Evolutionary conservation across 768 basidiomycete species (phyloP), one percentile per base, ranked within the genome.

Genomic region (Lentinula lateritia): DNA sequence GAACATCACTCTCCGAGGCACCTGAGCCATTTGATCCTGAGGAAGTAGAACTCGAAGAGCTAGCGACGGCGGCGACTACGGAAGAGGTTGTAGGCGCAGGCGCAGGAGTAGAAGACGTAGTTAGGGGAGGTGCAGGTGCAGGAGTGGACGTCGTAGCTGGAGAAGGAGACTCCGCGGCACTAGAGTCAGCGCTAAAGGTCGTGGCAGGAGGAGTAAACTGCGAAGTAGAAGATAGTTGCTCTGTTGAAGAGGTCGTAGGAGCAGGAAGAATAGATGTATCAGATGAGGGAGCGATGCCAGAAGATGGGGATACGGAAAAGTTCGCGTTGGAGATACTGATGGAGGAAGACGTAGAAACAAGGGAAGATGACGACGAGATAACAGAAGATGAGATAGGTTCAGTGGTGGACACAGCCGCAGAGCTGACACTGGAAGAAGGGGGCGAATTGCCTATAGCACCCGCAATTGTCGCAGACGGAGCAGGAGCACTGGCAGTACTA

Each of bases 1-100:
- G 66, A 23, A 81, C 78, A 66, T 89, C 86, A 41, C 75, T 71
- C 59, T 70, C 71, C 35, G 80, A 76, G 12, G 64, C 57, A 64
- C 66, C 65, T 34, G 64, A 66, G 23, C 52, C 60, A 15, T 55
- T 57, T 7, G 62, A 60, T 28, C 65, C 60, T 42, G 39, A 43
- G 59, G 52, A 38, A 13, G 62, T 20, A 41, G 65, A 45, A 57
- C 62, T 39, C 10, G 66, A 60, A 41, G 56, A 50, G 64, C 55
- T 59, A 43, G 46, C 41, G 20, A 68, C 41, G 28, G 67, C 57
- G 23, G 65, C 18, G 50, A 65, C 39, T 23, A 57, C 54, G 48
- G 65, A 62, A 38, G 67, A 28, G 42, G 69, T 59, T 23, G 68
- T 55, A 57, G 72, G 59, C 1, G 66, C 10, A 13, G 66, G 61